These are phyloP conservation scores for Paxillus involutus DNA, from an alignment of 768 basidiomycete genomes.

Conservation along the genomic window DNA sequence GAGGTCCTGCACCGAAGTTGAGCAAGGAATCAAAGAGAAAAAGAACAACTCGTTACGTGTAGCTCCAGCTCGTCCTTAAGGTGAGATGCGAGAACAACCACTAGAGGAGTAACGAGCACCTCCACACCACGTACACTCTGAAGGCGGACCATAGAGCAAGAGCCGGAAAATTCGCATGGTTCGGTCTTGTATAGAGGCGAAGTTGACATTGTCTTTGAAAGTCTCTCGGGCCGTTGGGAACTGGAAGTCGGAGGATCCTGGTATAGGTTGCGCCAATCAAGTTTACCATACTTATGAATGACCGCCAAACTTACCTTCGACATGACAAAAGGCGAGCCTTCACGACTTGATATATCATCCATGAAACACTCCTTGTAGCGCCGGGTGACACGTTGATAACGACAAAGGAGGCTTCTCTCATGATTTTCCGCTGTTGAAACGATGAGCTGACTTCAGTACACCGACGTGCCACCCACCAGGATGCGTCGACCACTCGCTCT, in stretches of 20 bases:
- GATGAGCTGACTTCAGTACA: slow-evolving; percentile 10
- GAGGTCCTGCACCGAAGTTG: slow-evolving; percentile 27
- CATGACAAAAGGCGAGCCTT: slow-evolving; percentile 45
- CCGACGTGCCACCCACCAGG: slow-evolving; percentile 18
- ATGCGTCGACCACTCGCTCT: slow-evolving; percentile 43
- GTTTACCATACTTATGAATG: not conserved
- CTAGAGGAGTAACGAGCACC: slow-evolving; percentile 55
- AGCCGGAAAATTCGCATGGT: not conserved
- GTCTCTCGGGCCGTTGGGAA: slow-evolving; percentile 5
- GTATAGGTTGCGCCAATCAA: not conserved
- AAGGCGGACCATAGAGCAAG: slow-evolving; percentile 35
- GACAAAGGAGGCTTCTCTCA: slow-evolving; percentile 33
- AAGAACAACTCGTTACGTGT: slow-evolving; percentile 37
- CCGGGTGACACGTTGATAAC: slow-evolving; percentile 48
- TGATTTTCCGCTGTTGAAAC: slow-evolving; percentile 14
- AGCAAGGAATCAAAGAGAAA: not conserved
- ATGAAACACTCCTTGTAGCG: slow-evolving; percentile 44
- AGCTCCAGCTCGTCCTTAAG: slow-evolving; percentile 49
- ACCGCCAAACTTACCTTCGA: slow-evolving; percentile 37
- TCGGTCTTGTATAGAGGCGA: slow-evolving; percentile 5
- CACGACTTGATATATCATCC: slow-evolving; percentile 41
- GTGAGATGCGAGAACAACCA: slow-evolving; percentile 41
- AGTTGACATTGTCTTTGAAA: not conserved
- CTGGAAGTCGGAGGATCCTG: slow-evolving; percentile 12
- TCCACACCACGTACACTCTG: slow-evolving; percentile 37